phyloP scores from a whole-genome alignment of 2,329 filamentous ascomycete genomes.

The Colletotrichum sp. region DNA sequence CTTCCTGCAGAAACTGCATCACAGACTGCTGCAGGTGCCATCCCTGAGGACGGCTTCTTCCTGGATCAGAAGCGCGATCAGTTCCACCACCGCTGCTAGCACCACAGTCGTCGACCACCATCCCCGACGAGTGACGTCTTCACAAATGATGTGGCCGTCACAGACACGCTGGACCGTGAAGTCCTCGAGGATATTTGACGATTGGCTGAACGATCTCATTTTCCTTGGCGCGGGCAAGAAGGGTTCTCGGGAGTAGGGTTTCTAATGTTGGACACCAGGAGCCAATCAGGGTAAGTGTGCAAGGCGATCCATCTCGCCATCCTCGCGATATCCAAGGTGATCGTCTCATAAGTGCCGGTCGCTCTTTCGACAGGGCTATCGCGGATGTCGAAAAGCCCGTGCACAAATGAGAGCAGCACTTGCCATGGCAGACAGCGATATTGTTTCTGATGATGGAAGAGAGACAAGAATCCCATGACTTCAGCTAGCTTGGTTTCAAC shows the following conservation, averaged over 20 bases:
- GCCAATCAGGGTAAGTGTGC: background rate
- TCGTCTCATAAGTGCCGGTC: slow-evolving; percentile 1
- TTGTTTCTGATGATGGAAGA: slow-evolving; percentile 15
- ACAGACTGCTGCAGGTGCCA: background rate
- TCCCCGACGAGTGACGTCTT: background rate
- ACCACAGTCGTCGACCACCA: background rate
- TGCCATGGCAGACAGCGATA: background rate
- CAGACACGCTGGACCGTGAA: background rate
- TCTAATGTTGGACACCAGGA: background rate
- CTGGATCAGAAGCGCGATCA: background rate
- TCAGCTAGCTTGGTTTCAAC: slow-evolving; percentile 18
- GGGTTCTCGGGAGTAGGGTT: background rate
- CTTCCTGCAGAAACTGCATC: slow-evolving; percentile 12
- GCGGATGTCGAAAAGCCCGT: slow-evolving; percentile 1
- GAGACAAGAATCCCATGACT: slow-evolving; percentile 22
- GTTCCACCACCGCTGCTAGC: background rate
- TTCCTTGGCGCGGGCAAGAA: background rate
- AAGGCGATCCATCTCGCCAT: background rate
- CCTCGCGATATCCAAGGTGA: background rate
- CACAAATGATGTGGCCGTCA: background rate
- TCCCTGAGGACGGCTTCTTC: background rate
- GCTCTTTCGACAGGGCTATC: slow-evolving; percentile 6
- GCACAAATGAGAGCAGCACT: background rate
- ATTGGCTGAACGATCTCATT: background rate
- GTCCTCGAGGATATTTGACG: background rate